A percentile compares a stretch with the other conserved stretches of the same genome.
Evolutionary conservation across 164 flowering plant species (phyloP).

Genomic region (Berberis vulgaris): DNA sequence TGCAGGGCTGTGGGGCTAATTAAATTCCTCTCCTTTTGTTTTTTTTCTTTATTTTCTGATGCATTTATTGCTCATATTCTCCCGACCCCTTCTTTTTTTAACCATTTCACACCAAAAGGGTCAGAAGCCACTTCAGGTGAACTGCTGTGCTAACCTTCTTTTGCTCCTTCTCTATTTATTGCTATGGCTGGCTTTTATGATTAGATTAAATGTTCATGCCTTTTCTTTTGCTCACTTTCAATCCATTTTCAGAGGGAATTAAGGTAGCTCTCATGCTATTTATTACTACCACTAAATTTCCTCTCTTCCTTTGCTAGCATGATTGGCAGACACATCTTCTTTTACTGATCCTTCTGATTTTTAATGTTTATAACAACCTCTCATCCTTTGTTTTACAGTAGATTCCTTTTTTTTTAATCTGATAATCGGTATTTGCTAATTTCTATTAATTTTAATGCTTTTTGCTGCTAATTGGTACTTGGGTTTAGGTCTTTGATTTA

Average conservation of each 20-base stretch:
- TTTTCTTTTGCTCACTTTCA: slow-evolving; percentile 8
- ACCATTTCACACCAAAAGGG: too few species aligned
- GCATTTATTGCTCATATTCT: neutral
- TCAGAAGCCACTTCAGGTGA: too few species aligned
- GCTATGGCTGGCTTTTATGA: slow-evolving; percentile 8
- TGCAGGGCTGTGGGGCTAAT: slow-evolving; percentile 6
- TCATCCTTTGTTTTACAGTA: slow-evolving; percentile 16
- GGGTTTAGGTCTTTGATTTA: too few species aligned
- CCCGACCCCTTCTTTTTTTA: too few species aligned
- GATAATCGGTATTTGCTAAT: slow-evolving; percentile 2
- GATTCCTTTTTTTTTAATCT: slow-evolving; percentile 2
- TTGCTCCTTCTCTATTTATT: slow-evolving; percentile 19
- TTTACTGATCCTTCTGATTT: slow-evolving; percentile 18
- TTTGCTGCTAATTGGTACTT: slow-evolving; percentile 5
- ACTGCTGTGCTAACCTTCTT: neutral
- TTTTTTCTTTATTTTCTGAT: neutral
- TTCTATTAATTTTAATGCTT: slow-evolving; percentile 19
- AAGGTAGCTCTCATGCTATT: slow-evolving; percentile 18
- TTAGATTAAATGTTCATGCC: slow-evolving; percentile 15
- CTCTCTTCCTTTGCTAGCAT: slow-evolving; percentile 15
- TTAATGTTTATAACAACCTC: slow-evolving; percentile 39
- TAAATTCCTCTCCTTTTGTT: slow-evolving; percentile 4
- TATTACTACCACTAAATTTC: slow-evolving; percentile 11
- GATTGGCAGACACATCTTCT: slow-evolving; percentile 8
- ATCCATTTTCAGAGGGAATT: slow-evolving; percentile 8